Base-by-base conservation (phyloP, 2,329 filamentous ascomycete genomes). In the Apiospora pterosperma region DNA sequence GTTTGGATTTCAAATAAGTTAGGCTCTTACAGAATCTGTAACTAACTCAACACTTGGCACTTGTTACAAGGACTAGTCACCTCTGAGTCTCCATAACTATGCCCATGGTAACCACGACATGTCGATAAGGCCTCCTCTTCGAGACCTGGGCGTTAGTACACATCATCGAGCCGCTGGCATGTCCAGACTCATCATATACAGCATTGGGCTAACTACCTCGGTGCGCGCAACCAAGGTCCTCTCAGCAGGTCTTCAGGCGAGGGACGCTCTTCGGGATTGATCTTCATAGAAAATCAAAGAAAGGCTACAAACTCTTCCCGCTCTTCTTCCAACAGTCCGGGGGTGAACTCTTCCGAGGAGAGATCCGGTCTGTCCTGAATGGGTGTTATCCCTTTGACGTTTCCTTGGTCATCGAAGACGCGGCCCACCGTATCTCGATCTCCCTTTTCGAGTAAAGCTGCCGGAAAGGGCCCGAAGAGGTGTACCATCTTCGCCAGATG, bases 401-500 rank as follows among this genome's bases (percentile, higher is more conserved):
- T 31, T 25, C 44, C 44, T 3, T 31, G 25, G 6, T 52, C 25
- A 8, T 52, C 25, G 19, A 31, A 52, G 3, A 31, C 2, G 1
- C 14, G 25, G 31, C 39, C 21, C 6, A 68, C 66, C 4, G 64
- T 31, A 14, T 67, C 67, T 23, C 28, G 38, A 31, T 65, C 36
- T 25, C 66, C 68, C 62, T 60, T 61, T 19, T 67, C 67, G 7
- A 71, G 63, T 11, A 71, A 63, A 14, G 36, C 19, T 44, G 41
- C 21, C n/a, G 69, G 69, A 55, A 69, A 69, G 11, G 65, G 65
- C 4, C 67, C 70, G 25, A 71, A 65, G 16, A 67, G 62, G n/a
- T 64, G 41, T 21, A 66, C 64, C 10, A 72, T 69, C 64, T 72
- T 65, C 8, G 62, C 62, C 7, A 69, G 39, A 62, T 72, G 68